Conservation (phyloP, 495 filamentous ascomycete genomes). For the Entonaema liquescens region DNA sequence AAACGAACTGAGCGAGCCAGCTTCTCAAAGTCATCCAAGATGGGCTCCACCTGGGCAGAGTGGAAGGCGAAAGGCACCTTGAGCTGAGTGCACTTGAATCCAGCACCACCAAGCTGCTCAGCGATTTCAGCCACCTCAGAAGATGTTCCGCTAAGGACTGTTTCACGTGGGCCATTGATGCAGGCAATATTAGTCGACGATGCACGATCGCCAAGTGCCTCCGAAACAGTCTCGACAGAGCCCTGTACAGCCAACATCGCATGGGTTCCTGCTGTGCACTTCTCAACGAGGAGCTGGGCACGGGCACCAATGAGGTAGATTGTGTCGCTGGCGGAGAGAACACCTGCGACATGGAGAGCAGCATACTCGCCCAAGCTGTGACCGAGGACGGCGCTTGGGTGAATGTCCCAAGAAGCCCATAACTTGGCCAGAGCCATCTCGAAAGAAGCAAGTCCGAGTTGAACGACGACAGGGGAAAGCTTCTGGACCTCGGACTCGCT, state of each 20-base stretch:
- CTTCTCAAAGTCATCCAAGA: constrained; percentile 71
- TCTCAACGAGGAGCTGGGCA: constrained; percentile 75
- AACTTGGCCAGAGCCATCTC: constrained; percentile 86
- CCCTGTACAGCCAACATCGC: constrained; percentile 69
- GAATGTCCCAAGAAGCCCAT: constrained; percentile 82
- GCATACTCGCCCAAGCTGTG: constrained; percentile 92
- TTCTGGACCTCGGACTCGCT: constrained; percentile 63
- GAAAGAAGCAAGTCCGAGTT: constrained; percentile 78
- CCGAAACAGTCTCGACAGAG: constrained; percentile 50
- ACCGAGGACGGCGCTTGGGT: constrained; percentile 78
- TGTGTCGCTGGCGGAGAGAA: constrained; percentile 79
- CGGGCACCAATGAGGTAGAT: constrained; percentile 83
- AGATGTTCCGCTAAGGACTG: constrained; percentile 66
- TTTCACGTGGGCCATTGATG: constrained; percentile 68
- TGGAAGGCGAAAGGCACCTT: constrained; percentile 85
- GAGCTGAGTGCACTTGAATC: constrained; percentile 73
- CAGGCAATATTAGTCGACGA: constrained; percentile 61
- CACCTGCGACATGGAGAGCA: constrained; percentile 80
- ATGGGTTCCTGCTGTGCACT: constrained; percentile 77
- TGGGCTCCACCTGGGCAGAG: constrained; percentile 79
- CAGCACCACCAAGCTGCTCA: constrained; percentile 63
- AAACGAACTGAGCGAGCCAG: constrained; percentile 68
- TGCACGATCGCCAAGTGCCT: constrained; percentile 50
- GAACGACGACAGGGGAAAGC: constrained; percentile 77
- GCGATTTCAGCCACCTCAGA: constrained; percentile 65